Base-by-base conservation (phyloP, 306 rosid genomes). In the Argentina anserina region DNA sequence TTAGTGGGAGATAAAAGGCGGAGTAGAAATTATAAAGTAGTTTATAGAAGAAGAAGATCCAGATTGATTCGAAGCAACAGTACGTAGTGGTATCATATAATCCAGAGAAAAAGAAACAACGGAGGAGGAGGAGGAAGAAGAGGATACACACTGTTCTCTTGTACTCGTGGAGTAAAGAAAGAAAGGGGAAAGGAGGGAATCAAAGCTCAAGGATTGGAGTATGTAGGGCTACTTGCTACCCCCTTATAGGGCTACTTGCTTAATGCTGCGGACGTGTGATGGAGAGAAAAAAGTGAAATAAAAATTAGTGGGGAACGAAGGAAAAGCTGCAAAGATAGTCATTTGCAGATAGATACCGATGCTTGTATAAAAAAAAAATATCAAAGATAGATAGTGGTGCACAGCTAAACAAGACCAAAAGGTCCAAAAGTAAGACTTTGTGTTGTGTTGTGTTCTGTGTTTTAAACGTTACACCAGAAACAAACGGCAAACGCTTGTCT, bases 271-370 rank as follows among this genome's bases (percentile, higher is more conserved):
- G 65, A 6, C 64, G 37, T 4, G 64, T 4, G 10, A 1, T 23
- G 26, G 34, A 58, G 34, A 58, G 26, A 58, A 20, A 11, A 58
- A 58, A 58, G 64, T 25, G 34, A 28, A 58, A n/a, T n/a, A 25
- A 1, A 58, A 4, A 15, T 2, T 28, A 29, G 62, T 25, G 34
- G 28, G 28, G 26, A 3, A 25, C 31, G 21, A 10, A 29, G 20
- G 65, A 29, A 59, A 59, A 59, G 65, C 65, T 29, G 65, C 65
- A 28, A 59, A 59, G 40, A 60, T 31, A n/a, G 65, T 31, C 65
- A 31, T 29, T 60, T 12, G n/a, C 39, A 31, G 65, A 60, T 31
- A 60, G 65, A 59, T 12, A 58, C 34, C 3, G 64, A 59, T 29
- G 64, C 39, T n/a, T n/a, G n/a, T n/a, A n/a, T n/a, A n/a, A n/a